Percentiles rank a stretch among this genome's conserved stretches.
Evolutionary conservation across 139 green algal species (phyloP).

Genomic region (Zygnema cylindricum): DNA sequence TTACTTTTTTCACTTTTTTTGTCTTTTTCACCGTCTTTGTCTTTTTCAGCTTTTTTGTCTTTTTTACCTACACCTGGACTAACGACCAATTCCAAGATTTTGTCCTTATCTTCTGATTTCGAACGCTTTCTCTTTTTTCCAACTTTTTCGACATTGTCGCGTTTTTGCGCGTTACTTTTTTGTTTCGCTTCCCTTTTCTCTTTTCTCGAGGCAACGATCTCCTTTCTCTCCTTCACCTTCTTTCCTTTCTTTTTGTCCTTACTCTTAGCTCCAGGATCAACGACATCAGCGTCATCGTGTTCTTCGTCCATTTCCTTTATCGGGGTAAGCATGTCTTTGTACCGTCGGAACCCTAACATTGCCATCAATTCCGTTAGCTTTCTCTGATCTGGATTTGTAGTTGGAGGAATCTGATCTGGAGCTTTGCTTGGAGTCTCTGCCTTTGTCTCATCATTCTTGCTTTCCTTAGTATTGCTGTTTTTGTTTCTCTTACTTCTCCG

Average conservation of each 20-base stretch:
- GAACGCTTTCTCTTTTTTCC: not conserved
- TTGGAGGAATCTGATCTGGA: not conserved
- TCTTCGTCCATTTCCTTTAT: not conserved
- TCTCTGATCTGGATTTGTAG: not conserved
- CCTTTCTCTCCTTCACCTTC: not conserved
- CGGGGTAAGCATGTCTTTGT: not conserved
- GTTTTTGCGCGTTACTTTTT: not conserved
- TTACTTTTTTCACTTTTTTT: too few species aligned
- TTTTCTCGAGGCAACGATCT: not conserved
- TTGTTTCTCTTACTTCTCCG: not conserved
- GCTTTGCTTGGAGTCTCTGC: not conserved
- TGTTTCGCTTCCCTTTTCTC: not conserved
- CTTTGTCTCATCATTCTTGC: not conserved
- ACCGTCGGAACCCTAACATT: not conserved
- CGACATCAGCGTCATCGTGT: too few species aligned
- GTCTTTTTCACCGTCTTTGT: too few species aligned
- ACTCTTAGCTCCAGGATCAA: too few species aligned
- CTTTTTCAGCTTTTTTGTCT: too few species aligned
- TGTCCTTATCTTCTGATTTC: too few species aligned
- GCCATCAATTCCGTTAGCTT: not conserved
- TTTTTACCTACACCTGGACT: too few species aligned
- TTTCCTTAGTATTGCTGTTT: not conserved
- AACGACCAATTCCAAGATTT: too few species aligned
- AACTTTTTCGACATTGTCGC: not conserved
- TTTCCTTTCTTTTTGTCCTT: too few species aligned